A percentile compares a stretch with the other conserved stretches of the same genome.
These are phyloP conservation scores for Peniophora sp. DNA, from an alignment of 1,284 basidiomycete genomes.

Conservation along the genomic window DNA sequence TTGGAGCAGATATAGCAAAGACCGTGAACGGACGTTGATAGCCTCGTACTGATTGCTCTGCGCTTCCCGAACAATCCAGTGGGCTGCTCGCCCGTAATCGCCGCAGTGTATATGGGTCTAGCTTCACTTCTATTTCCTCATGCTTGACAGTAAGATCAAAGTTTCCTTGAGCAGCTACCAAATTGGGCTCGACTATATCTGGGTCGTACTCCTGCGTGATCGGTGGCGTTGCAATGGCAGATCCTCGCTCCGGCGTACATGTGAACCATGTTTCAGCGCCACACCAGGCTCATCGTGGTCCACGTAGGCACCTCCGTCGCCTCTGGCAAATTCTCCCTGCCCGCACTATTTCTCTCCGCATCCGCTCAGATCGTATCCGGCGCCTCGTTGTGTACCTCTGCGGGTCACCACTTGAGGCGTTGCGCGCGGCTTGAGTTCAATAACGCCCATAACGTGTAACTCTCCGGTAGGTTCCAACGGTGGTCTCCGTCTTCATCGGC, in stretches of 20 bases:
- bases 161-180: not conserved
- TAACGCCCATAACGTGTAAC: slow-evolving; percentile 63
- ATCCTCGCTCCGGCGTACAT: not conserved
- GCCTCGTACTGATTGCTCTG: not conserved
- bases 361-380: not conserved
- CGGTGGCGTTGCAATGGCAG: not conserved
- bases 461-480: slow-evolving; percentile 60
- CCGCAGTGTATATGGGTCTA: not conserved
- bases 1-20: no score
- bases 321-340: not conserved
- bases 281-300: not conserved
- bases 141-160: not conserved
- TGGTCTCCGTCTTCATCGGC: slow-evolving; percentile 48
- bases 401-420: slow-evolving; percentile 32
- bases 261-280: no score
- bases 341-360: not conserved
- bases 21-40: no score
- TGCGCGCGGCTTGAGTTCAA: slow-evolving; percentile 54
- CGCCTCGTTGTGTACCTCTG: no score
- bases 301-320: not conserved
- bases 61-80: not conserved
- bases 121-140: not conserved
- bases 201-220: not conserved
- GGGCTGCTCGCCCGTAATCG: not conserved
- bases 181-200: not conserved